Conservation (phyloP, 1,284 basidiomycete genomes). For the Coniferiporia sulphurascens region DNA sequence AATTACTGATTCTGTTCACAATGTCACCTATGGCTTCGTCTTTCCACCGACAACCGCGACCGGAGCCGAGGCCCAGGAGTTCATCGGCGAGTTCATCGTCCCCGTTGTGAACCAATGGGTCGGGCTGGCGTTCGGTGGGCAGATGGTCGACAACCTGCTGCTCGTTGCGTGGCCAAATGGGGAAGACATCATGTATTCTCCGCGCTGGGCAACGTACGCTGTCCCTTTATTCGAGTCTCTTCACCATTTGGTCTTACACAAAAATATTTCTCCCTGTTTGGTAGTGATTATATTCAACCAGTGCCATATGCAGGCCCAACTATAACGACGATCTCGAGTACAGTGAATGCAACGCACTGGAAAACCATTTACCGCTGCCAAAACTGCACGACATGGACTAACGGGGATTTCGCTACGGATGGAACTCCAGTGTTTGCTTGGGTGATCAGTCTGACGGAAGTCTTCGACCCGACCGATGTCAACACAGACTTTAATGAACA, state of each 20-base stretch:
- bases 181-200: conserved; percentile 44
- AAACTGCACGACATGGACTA: conserved; percentile 36
- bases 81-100: conserved; percentile 58
- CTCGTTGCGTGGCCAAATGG: conserved; percentile 57
- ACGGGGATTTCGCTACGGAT: conserved; percentile 36
- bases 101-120: conserved; percentile 51
- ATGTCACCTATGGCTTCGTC: conserved; percentile 47
- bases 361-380: conserved; percentile 55
- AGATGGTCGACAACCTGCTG: conserved; percentile 51
- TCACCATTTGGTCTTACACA: conserved; percentile 1
- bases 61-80: conserved; percentile 39
- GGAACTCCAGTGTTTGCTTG: conserved; percentile 46
- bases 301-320: conserved; percentile 39
- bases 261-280: background rate
- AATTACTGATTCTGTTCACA: conserved; percentile 42
- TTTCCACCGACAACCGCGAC: conserved; percentile 44
- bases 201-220: conserved; percentile 44
- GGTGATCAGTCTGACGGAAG: conserved; percentile 38
- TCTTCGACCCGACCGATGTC: conserved; percentile 34
- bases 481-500: conserved; percentile 38
- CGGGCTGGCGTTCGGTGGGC: conserved; percentile 46
- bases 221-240: background rate
- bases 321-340: conserved; percentile 39
- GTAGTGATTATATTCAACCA: conserved; percentile 43
- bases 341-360: conserved; percentile 50